A percentile compares a stretch with the other conserved stretches of the same genome.
phyloP scores from a whole-genome alignment of 129 eudicot genomes.

The Flaveria robusta region DNA sequence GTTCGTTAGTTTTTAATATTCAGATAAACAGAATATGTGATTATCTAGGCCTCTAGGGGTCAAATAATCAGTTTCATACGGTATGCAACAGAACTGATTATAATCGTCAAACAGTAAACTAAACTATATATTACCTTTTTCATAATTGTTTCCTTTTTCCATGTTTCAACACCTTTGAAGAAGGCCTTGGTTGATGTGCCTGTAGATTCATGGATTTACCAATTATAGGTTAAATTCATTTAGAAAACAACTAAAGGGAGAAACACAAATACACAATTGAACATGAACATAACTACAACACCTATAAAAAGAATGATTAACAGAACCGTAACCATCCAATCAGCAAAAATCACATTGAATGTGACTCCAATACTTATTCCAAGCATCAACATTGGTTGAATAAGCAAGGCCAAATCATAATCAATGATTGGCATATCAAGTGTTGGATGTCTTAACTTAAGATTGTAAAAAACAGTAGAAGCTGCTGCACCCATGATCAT shows the following conservation, averaged over 20 bases:
- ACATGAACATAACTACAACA: slow-evolving; percentile 24
- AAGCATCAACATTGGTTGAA: slow-evolving; percentile 96
- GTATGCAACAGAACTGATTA: not conserved
- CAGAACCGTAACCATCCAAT: slow-evolving; percentile 97
- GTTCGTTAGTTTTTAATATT: not conserved
- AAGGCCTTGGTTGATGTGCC: slow-evolving; percentile 91
- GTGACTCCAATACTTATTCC: slow-evolving; percentile 91
- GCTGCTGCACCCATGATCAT: slow-evolving; percentile 97
- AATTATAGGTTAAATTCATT: slow-evolving; percentile 19
- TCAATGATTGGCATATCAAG: slow-evolving; percentile 93
- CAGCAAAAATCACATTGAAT: slow-evolving; percentile 91
- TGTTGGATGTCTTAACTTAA: slow-evolving; percentile 90
- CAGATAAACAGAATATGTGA: not conserved
- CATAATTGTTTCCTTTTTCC: slow-evolving; percentile 89
- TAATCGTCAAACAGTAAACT: not conserved
- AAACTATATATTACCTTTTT: slow-evolving; percentile 53
- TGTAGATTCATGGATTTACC: slow-evolving; percentile 27
- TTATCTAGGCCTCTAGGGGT: not conserved
- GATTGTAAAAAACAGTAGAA: slow-evolving; percentile 82
- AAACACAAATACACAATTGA: not conserved
- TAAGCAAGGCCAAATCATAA: slow-evolving; percentile 86
- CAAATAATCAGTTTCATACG: not conserved
- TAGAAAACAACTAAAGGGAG: slow-evolving; percentile 6
- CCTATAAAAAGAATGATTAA: slow-evolving; percentile 84
- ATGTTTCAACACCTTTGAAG: slow-evolving; percentile 81